These are phyloP conservation scores for maize (Zea mays) DNA, from an alignment of 176 grass and related monocot genomes.

Conservation along the genomic window Zm-B73-REFERENCE-NAM-5.0 NC_050099.1:227792501-227793000, in stretches of 20 bases:
- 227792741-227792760: conserved; percentile 15
- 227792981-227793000: conserved; percentile 6
- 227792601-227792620: no score
- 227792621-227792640: no score
- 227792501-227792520: no score
- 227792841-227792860: neutral
- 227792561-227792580: no score
- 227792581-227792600: no score
- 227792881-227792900: conserved; percentile 1
- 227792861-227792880: conserved; percentile 1
- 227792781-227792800: neutral
- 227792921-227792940: neutral
- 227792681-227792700: conserved; percentile 13
- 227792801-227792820: neutral
- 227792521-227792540: no score
- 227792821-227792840: neutral
- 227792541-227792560: no score
- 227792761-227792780: neutral
- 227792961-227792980: neutral
- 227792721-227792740: conserved; percentile 33
- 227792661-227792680: neutral
- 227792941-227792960: neutral
- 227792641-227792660: no score
- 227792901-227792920: conserved; percentile 24
- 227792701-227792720: conserved; percentile 37